Base-by-base conservation (phyloP, 2,329 filamentous ascomycete genomes). In the Leptographium wingfieldii region DNA sequence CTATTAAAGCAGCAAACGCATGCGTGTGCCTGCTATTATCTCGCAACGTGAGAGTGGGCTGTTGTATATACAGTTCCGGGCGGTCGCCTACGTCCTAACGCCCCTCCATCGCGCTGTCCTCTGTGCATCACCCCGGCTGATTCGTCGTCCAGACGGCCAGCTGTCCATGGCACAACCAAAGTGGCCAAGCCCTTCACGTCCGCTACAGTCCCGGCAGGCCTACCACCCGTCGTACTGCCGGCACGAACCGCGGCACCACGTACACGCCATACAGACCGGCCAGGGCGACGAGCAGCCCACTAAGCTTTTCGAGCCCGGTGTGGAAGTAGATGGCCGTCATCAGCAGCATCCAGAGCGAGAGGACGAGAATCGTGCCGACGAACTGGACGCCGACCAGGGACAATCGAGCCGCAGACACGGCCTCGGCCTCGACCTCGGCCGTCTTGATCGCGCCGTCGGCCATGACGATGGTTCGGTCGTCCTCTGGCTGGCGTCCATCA, bases 241-340 rank as follows among this genome's bases (percentile, higher is more conserved):
- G 79, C 33, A 80, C 68, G 62, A 77, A 76, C 10, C 80, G 72
- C 19, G 80, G 80, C 14, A 82, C 69, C 40, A 80, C 70, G 61
- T 83, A 83, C 9, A 80, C 73, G 25, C 67, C 62, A 59, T 81
- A 83, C 46, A 80, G 72, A 0, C 73, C 78, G 4, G 70, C 53
- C 2, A 74, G 59, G 1, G 80, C 78, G 7, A 79, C 74, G 25
- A 80, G 61, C 25, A 83, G 75, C 25, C 80, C 80, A 51, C 80
- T 82, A 67, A 82, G 66, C 80, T 97, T 99, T 76, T 99, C 94
- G 67, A 95, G 86, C 92, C 92, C 97, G 0, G 94, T 99, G 73
- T 99, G 94, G 69, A 99, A 99, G 78, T 92, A 99, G 48, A 95
- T 92, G 3, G 92, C 92, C 49, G 94, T 99, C 94, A 99, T 99